phyloP scores from a whole-genome alignment of 2,329 filamentous ascomycete species.

The Claviceps humidiphila region DNA sequence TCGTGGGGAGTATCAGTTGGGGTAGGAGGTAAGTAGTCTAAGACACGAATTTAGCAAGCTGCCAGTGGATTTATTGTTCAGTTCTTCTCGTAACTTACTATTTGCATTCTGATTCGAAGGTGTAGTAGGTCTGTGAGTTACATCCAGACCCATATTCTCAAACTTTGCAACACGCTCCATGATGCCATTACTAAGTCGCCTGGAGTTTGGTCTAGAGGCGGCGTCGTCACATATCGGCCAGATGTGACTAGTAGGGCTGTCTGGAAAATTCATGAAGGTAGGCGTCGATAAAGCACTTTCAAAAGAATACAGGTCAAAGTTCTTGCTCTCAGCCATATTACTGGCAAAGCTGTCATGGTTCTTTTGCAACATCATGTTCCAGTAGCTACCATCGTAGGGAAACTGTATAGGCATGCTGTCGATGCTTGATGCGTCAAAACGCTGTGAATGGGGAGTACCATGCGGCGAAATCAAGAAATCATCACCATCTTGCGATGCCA shows the following conservation, averaged over 20 bases:
- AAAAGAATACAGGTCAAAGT: constrained; percentile 36
- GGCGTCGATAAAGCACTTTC: constrained; percentile 35
- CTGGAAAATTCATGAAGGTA: constrained; percentile 35
- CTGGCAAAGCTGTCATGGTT: constrained; percentile 29
- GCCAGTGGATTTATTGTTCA: background rate
- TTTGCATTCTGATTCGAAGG: constrained; percentile 46
- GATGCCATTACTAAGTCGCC: constrained; percentile 47
- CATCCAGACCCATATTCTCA: constrained; percentile 36
- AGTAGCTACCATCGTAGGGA: constrained; percentile 30
- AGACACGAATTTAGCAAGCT: constrained; percentile 4
- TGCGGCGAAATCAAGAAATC: constrained; percentile 45
- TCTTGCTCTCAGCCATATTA: constrained; percentile 29
- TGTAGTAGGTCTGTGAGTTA: constrained; percentile 41
- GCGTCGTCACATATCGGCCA: constrained; percentile 36
- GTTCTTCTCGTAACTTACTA: constrained; percentile 31
- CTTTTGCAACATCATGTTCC: constrained; percentile 34
- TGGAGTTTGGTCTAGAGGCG: constrained; percentile 28
- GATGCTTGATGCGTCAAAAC: constrained; percentile 36
- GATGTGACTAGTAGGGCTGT: constrained; percentile 30
- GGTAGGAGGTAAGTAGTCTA: constrained; percentile 53
- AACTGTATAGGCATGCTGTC: constrained; percentile 32
- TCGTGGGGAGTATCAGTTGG: constrained; percentile 51
- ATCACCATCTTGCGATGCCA: constrained; percentile 30
- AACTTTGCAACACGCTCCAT: constrained; percentile 47
- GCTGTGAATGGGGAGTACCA: constrained; percentile 39